Base-by-base conservation (phyloP, 768 basidiomycete genomes). In the Lyophyllum shimeji region DNA sequence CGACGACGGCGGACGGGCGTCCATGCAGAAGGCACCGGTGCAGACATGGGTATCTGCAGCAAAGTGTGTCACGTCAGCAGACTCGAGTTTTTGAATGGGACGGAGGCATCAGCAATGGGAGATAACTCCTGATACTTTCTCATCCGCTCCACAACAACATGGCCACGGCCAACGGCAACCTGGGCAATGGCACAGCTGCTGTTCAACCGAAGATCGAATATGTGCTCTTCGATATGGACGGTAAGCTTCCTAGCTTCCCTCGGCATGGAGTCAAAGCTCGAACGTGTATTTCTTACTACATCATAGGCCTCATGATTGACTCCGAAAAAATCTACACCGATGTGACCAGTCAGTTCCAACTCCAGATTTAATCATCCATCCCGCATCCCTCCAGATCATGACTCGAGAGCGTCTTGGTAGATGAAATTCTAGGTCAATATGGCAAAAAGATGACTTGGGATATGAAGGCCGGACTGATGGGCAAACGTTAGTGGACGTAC, bases 381-480 rank as follows among this genome's bases (percentile, higher is more conserved):
- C 12, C 13, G 44, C 23, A 24, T 17, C 20, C 11, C 20, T 23
- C 47, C 8, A 58, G 7, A 46, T 37, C 37, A 29, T 31, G 15
- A 58, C 40, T 47, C 23, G 20, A 53, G 46, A 43, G 25, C 29
- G 20, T 25, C 17, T 57, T 45, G 18, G 39, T 51, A 89, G 90
- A 93, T 72, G 78, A 83, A 24, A 86, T 93, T 49, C 82, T 95
- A 18, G 82, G 76, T 17, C 77, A 75, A 11, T 86, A 87, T 63
- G 90, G 89, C 24, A 85, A 84, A 58, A 72, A 82, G 59, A 90
- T 94, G 87, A 89, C 89, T 2, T 93, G 90, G 90, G 86, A 90
- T 54, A 90, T 93, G 55, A 93, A 93, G 66, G 85, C 89, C n/a
- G 89, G 87, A 0, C 82, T 89, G 55, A 94, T 93, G 92, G 92